These are phyloP conservation scores for Talaromyces nanjingensis DNA, from an alignment of 495 filamentous ascomycete genomes.

Conservation along the genomic window DNA sequence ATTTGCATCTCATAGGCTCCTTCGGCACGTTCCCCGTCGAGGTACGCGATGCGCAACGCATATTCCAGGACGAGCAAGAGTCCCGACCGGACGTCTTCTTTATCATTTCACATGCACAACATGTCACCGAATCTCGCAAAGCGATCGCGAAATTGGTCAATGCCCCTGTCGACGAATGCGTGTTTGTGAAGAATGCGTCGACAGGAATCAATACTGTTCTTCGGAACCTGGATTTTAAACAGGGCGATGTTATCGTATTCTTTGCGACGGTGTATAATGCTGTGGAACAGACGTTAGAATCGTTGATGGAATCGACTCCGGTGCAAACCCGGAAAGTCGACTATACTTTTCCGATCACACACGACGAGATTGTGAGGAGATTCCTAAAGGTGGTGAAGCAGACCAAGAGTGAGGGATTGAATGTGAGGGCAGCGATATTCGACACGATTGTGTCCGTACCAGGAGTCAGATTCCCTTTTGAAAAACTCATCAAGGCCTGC, in stretches of 20 bases:
- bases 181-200: conserved; percentile 78
- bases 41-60: conserved; percentile 49
- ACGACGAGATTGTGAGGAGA: conserved; percentile 46
- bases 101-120: conserved; percentile 48
- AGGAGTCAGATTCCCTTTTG: conserved; percentile 73
- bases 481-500: conserved; percentile 55
- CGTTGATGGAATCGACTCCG: conserved; percentile 53
- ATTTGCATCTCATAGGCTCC: conserved; percentile 46
- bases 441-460: conserved; percentile 72
- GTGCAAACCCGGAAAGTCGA: conserved; percentile 32
- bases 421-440: conserved; percentile 59
- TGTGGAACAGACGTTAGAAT: conserved; percentile 63
- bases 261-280: conserved; percentile 74
- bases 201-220: conserved; percentile 75
- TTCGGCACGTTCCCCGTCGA: conserved; percentile 66
- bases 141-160: conserved; percentile 59
- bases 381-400: conserved; percentile 44
- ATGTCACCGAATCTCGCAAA: conserved; percentile 56
- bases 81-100: conserved; percentile 65
- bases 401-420: conserved; percentile 35
- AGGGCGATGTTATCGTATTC: conserved; percentile 55
- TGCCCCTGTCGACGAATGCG: conserved; percentile 53
- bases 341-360: conserved; percentile 51
- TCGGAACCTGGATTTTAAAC: conserved; percentile 55
- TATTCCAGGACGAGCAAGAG: conserved; percentile 57